Percentiles rank a stretch among this genome's conserved stretches.
These are phyloP conservation scores for Andrographis paniculata DNA, from an alignment of 305 asterid species.

Conservation along the genomic window DNA sequence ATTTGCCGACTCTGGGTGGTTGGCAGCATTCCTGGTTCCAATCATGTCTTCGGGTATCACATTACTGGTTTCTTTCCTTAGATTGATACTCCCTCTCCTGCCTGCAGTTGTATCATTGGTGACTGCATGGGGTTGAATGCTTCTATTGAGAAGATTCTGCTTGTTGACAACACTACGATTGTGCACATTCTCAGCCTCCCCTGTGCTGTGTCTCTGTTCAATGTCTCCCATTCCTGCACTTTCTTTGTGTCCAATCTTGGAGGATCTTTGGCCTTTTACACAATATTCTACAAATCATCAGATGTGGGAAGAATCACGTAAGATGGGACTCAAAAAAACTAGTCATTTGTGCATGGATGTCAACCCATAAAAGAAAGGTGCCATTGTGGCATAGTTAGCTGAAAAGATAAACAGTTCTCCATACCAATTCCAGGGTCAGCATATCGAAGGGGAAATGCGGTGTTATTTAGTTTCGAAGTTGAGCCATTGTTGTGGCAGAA, in stretches of 20 bases:
- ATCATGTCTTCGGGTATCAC: constrained; percentile 21
- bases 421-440: constrained; percentile 42
- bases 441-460: constrained; percentile 29
- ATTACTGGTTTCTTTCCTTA: constrained; percentile 19
- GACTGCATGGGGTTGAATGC: background rate
- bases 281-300: too few relatives aligned
- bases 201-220: background rate
- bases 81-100: constrained; percentile 1
- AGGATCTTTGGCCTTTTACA: too few relatives aligned
- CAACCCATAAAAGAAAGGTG: background rate
- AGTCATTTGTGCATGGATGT: background rate
- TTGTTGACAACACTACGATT: background rate
- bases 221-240: background rate
- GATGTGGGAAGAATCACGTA: too few relatives aligned
- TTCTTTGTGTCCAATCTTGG: background rate
- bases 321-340: too few relatives aligned
- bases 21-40: constrained; percentile 9
- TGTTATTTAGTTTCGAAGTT: constrained; percentile 17
- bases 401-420: background rate
- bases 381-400: background rate
- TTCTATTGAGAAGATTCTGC: background rate
- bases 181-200: background rate
- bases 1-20: background rate
- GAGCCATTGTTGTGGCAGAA: constrained; percentile 40
- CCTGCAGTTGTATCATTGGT: background rate